A percentile compares a stretch with the other conserved stretches of the same genome.
Evolutionary conservation across 306 rosid genomes (phyloP).

Genomic region (Vigna mungo): DNA sequence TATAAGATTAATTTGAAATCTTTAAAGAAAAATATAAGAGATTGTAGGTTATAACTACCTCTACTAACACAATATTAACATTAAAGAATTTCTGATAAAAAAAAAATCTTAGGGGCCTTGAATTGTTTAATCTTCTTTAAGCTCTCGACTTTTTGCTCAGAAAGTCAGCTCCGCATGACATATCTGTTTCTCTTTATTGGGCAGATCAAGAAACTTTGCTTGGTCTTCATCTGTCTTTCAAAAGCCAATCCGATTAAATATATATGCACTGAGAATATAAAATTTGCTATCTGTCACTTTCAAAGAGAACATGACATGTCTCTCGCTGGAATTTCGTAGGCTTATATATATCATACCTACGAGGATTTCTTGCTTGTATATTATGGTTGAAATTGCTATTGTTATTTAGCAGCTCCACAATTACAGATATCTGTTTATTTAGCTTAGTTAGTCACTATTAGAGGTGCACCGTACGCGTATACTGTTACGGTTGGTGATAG

Average conservation of each 20-base stretch:
- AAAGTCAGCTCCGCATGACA: slow-evolving; percentile 39
- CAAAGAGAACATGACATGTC: slow-evolving; percentile 23
- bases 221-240: slow-evolving; percentile 33
- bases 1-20: no score
- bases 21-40: no score
- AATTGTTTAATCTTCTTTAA: slow-evolving; percentile 10
- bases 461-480: neutral
- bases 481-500: neutral
- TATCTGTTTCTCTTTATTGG: slow-evolving; percentile 30
- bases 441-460: neutral
- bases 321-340: neutral
- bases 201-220: slow-evolving; percentile 34
- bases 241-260: slow-evolving; percentile 28
- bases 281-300: slow-evolving; percentile 27
- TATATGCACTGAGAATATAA: neutral
- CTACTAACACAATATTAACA: no score
- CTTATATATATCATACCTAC: neutral
- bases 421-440: neutral
- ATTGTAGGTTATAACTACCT: no score
- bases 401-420: neutral
- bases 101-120: neutral
- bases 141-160: slow-evolving; percentile 11
- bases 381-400: neutral
- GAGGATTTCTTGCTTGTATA: neutral
- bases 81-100: no score